A percentile compares a stretch with the other conserved stretches of the same genome.
Evolutionary conservation across 768 basidiomycete genomes (phyloP).

Genomic region (Podaxis mareebaensis): DNA sequence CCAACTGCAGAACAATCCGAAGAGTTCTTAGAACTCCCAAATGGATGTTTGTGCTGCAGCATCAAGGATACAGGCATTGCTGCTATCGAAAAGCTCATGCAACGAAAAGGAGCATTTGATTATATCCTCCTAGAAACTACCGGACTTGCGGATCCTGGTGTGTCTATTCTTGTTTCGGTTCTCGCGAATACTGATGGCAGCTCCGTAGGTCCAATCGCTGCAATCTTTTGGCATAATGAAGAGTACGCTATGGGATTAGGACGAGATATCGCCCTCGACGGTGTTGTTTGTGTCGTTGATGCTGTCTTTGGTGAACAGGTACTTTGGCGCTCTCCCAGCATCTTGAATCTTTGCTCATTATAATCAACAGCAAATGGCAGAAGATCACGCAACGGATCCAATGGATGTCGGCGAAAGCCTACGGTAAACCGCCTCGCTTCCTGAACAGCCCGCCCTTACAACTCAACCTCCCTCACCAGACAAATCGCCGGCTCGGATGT

Average conservation of each 20-base stretch:
- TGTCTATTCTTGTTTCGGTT: conserved; percentile 11
- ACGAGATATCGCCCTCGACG: conserved; percentile 75
- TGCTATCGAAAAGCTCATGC: conserved; percentile 92
- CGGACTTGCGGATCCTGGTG: conserved; percentile 93
- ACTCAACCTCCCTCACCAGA: conserved; percentile 40
- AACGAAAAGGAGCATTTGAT: conserved; percentile 85
- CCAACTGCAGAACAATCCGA: conserved; percentile 67
- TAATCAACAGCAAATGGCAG: conserved; percentile 75
- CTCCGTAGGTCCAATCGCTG: conserved; percentile 73
- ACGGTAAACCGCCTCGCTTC: conserved; percentile 46
- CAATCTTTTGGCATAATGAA: conserved; percentile 87
- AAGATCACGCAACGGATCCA: conserved; percentile 61
- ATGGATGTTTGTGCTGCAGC: conserved; percentile 98
- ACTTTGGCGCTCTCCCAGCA: neutral
- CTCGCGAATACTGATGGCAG: neutral
- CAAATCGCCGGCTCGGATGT: conserved; percentile 95
- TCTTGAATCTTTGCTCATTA: neutral
- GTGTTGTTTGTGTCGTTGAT: conserved; percentile 92
- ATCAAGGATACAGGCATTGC: conserved; percentile 93
- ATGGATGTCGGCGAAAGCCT: conserved; percentile 69
- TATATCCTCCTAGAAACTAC: conserved; percentile 96
- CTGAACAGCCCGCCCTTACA: neutral
- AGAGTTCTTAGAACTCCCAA: conserved; percentile 89
- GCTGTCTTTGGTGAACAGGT: conserved; percentile 72
- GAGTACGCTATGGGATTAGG: conserved; percentile 72